phyloP scores from a whole-genome alignment of 2,329 filamentous ascomycete genomes.

The Moelleriella libera region DNA sequence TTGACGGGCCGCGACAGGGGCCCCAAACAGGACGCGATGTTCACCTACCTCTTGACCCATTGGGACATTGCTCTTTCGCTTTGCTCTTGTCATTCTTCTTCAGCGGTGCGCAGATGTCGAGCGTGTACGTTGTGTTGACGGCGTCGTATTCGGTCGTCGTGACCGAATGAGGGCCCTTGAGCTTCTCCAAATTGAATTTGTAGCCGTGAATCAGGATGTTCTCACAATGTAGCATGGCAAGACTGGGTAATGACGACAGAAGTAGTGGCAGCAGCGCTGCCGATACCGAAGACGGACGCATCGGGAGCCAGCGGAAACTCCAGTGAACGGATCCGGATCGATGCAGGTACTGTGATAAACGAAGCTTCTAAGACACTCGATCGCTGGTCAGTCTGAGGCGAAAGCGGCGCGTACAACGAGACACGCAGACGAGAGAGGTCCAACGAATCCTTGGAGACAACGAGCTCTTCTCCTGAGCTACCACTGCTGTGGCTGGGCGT shows the following conservation, averaged over 20 bases:
- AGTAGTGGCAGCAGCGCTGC: constrained; percentile 22
- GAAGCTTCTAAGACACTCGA: not conserved
- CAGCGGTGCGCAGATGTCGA: constrained; percentile 62
- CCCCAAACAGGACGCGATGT: too few relatives aligned
- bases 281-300: constrained; percentile 24
- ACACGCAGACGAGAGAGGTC: too few relatives aligned
- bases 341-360: not conserved
- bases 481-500: too few relatives aligned
- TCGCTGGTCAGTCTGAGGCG: too few relatives aligned
- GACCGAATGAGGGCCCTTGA: constrained; percentile 56
- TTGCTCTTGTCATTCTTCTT: constrained; percentile 42
- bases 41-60: constrained; percentile 49
- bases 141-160: constrained; percentile 41
- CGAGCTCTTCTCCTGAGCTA: too few relatives aligned
- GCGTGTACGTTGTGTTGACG: constrained; percentile 63
- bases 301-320: constrained; percentile 9
- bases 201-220: constrained; percentile 43
- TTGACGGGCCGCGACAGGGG: too few relatives aligned
- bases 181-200: constrained; percentile 48
- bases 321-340: not conserved
- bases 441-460: too few relatives aligned
- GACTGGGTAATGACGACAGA: constrained; percentile 20
- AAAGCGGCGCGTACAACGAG: too few relatives aligned
- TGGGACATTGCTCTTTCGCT: constrained; percentile 48
- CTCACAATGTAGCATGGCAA: constrained; percentile 46